Evolutionary conservation across 108 stramenopile genomes (phyloP), one percentile per base, ranked within the genome.

Genomic region (Stephanodiscus triporus): DNA sequence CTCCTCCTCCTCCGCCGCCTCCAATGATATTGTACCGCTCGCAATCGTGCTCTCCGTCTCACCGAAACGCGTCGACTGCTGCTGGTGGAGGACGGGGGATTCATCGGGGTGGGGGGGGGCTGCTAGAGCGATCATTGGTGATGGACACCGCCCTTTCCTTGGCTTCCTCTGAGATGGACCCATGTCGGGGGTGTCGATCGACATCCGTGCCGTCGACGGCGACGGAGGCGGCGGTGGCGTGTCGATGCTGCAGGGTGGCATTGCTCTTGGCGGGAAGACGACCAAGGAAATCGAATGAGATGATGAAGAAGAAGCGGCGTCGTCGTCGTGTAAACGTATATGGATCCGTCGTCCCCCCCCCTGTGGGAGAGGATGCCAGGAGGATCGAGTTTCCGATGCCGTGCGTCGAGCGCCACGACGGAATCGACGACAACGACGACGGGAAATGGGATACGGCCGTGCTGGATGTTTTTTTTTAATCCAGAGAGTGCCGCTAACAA

Each of bases 241-340:
- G 78, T 30, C 58, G 66, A 40, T 80, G 78, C 53, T 80, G 78
- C 72, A 68, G 64, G 48, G 78, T 69, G 1, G 71, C 54, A 32
- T 63, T 80, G 48, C 49, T 80, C 13, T 56, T 80, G 32, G 51
- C 72, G 22, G 53, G 61, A 23, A 8, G 59, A 23, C 62, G 66
- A 43, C 61, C 48, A 10, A 54, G 57, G 32, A 61, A 45, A 27
- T 61, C 48, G 49, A 67, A 32, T 27, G 2, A 14, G 16, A 45
- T 13, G 22, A 3, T 8, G 36, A 53, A 51, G 43, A 67, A 40
- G 36, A 51, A 49, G 60, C 58, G 50, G 0, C 50, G n/a, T n/a
- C n/a, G 48, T 8, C 49, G 29, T 13, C 42, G 58, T 27, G 29
- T 34, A 11, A 38, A 49, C 42, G 48, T 47, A 34, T 37, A 19